phyloP scores from a whole-genome alignment of 2,329 filamentous ascomycete species.

The Emergomyces pasteurianus region DNA sequence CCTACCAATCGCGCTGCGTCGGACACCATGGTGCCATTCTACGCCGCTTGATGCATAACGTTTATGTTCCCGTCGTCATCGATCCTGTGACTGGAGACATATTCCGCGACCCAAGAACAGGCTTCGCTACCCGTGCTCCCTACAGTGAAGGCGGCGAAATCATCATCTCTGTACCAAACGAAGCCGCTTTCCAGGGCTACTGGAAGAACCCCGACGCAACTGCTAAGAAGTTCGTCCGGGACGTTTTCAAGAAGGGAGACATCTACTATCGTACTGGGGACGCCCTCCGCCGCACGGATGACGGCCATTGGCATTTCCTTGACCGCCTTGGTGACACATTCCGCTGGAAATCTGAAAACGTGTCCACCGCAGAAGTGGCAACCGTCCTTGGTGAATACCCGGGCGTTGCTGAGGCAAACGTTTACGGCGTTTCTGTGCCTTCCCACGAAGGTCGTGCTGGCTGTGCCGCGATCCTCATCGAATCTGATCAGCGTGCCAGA shows the following conservation, averaged over 20 bases:
- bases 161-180: slow-evolving; percentile 48
- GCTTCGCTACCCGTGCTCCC: slow-evolving; percentile 50
- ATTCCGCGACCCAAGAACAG: slow-evolving; percentile 52
- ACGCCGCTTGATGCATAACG: slow-evolving; percentile 41
- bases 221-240: slow-evolving; percentile 49
- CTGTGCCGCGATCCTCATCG: slow-evolving; percentile 47
- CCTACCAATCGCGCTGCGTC: slow-evolving; percentile 52
- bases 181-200: slow-evolving; percentile 56
- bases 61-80: slow-evolving; percentile 54
- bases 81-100: slow-evolving; percentile 59
- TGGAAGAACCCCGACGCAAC: slow-evolving; percentile 57
- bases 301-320: slow-evolving; percentile 58
- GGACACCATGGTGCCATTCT: slow-evolving; percentile 58
- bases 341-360: slow-evolving; percentile 62
- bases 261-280: slow-evolving; percentile 59
- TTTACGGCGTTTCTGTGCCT: slow-evolving; percentile 56
- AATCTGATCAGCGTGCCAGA: slow-evolving; percentile 31
- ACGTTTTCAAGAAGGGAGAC: slow-evolving; percentile 57
- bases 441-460: slow-evolving; percentile 58
- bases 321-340: slow-evolving; percentile 63
- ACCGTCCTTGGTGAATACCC: slow-evolving; percentile 50
- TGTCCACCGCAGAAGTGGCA: slow-evolving; percentile 55
- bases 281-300: slow-evolving; percentile 46
- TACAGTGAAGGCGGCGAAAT: slow-evolving; percentile 67
- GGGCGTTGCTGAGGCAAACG: slow-evolving; percentile 53